phyloP scores from a whole-genome alignment of 2,329 filamentous ascomycete species.

The Mollisia scopiformis region DNA sequence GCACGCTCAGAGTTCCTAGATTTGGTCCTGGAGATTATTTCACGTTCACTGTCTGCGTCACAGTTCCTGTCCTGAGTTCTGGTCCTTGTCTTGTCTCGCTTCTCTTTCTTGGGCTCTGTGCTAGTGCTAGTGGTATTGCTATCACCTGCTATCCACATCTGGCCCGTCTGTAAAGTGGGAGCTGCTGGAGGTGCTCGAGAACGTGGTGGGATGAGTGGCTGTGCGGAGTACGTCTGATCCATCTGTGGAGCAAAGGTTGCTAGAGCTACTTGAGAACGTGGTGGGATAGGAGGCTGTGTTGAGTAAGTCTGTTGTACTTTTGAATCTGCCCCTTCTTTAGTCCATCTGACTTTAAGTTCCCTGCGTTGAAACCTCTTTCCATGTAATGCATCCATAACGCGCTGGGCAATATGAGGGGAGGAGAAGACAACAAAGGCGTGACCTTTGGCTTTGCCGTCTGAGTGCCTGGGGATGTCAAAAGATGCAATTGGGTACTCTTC shows the following conservation, averaged over 20 bases:
- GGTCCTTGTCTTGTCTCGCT: background rate
- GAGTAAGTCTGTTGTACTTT: background rate
- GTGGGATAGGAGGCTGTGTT: background rate
- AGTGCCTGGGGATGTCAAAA: slow-evolving; percentile 18
- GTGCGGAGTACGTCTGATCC: background rate
- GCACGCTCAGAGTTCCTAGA: background rate
- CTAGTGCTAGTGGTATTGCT: background rate
- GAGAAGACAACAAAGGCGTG: slow-evolving; percentile 27
- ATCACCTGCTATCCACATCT: background rate
- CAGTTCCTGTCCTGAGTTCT: background rate
- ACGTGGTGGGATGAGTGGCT: background rate
- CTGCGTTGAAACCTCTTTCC: slow-evolving; percentile 7
- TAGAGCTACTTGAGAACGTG: background rate
- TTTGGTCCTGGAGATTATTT: background rate
- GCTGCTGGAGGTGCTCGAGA: background rate
- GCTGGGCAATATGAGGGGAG: slow-evolving; percentile 14
- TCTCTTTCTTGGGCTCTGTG: background rate
- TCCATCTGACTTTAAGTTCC: slow-evolving; percentile 10
- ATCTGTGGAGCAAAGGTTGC: background rate
- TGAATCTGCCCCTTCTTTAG: slow-evolving; percentile 19
- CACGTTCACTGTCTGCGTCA: background rate
- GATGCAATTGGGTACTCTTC: slow-evolving; percentile 5
- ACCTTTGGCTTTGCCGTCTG: slow-evolving; percentile 15
- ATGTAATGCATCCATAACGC: slow-evolving; percentile 8
- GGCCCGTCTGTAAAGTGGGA: background rate